A percentile compares a stretch with the other conserved stretches of the same genome.
Evolutionary conservation across 331 rosid species (phyloP).

Genomic region (Saraca asoca): DNA sequence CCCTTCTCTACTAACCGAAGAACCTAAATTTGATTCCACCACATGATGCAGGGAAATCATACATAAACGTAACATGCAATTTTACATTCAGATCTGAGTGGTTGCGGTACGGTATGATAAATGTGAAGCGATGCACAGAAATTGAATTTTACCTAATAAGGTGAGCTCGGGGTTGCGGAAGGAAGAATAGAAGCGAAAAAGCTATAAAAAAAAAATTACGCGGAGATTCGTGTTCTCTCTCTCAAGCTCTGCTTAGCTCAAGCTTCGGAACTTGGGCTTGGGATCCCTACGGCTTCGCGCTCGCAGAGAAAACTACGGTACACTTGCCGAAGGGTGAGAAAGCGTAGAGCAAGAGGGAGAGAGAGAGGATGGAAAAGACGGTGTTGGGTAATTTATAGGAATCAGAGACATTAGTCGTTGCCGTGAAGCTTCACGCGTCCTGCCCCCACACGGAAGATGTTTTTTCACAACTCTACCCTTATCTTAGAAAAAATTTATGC

Average conservation of each 20-base stretch:
- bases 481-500: no score
- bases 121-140: slow-evolving; percentile 1
- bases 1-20: not conserved
- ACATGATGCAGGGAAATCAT: slow-evolving; percentile 1
- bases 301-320: slow-evolving; percentile 39
- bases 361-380: no score
- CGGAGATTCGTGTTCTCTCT: not conserved
- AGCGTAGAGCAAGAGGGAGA: slow-evolving; percentile 40
- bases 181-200: not conserved
- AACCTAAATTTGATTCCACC: slow-evolving; percentile 38
- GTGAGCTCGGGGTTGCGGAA: not conserved
- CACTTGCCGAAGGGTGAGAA: slow-evolving; percentile 40
- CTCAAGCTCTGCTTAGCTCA: not conserved
- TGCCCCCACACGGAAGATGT: no score
- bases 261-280: slow-evolving; percentile 11
- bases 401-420: not conserved
- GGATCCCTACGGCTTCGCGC: slow-evolving; percentile 12
- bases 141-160: slow-evolving; percentile 39
- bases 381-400: slow-evolving; percentile 53
- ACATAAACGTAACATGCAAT: not conserved
- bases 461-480: no score
- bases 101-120: not conserved
- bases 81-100: slow-evolving; percentile 45
- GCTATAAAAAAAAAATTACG: slow-evolving; percentile 12
- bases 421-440: not conserved